phyloP scores from a whole-genome alignment of 2,329 filamentous ascomycete genomes.

The Sporothrix globosa region DNA sequence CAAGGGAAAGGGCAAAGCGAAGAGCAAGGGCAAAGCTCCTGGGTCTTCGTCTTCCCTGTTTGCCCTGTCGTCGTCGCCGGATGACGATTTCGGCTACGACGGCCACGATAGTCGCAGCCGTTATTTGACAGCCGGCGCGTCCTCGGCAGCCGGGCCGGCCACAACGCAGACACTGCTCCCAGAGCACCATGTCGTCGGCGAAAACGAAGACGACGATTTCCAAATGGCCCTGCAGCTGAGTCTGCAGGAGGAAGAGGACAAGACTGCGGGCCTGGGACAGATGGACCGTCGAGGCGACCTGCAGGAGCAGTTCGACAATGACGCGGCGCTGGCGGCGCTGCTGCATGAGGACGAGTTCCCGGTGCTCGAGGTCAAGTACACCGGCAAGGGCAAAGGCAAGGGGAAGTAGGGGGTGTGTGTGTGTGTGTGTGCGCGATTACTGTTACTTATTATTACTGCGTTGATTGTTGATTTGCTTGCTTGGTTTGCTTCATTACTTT shows the following conservation, averaged over 20 bases:
- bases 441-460: too few species aligned
- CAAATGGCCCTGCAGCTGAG: constrained; percentile 64
- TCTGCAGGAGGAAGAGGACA: constrained; percentile 56
- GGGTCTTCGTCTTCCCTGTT: constrained; percentile 35
- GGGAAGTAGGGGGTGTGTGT: neutral
- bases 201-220: constrained; percentile 57
- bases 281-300: neutral
- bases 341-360: constrained; percentile 42
- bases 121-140: neutral
- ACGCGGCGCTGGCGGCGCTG: constrained; percentile 35
- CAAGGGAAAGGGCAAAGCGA: constrained; percentile 1
- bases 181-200: constrained; percentile 35
- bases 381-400: constrained; percentile 47
- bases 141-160: constrained; percentile 15
- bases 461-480: neutral
- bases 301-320: constrained; percentile 32
- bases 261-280: neutral
- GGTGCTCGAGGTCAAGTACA: constrained; percentile 41
- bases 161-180: neutral
- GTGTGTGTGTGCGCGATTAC: neutral
- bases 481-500: neutral
- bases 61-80: constrained; percentile 37
- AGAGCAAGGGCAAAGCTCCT: constrained; percentile 1
- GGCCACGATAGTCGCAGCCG: neutral
- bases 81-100: neutral